A percentile compares a stretch with the other conserved stretches of the same genome.
These are phyloP conservation scores for Candida nonsorbophila DNA, from an alignment of 805 yeast species.

Conservation along the genomic window DNA sequence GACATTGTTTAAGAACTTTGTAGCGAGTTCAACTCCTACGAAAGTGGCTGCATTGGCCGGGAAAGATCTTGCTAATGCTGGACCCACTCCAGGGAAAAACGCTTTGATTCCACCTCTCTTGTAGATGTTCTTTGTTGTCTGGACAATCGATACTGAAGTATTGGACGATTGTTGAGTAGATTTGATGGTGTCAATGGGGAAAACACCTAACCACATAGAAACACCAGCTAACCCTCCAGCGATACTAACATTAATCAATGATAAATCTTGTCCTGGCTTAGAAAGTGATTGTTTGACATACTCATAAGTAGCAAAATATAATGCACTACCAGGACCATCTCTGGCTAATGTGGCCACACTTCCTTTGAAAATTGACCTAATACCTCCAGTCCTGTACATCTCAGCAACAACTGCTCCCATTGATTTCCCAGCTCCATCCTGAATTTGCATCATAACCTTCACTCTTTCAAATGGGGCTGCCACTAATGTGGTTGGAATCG, in stretches of 20 bases:
- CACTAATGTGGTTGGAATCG: slow-evolving; percentile 89
- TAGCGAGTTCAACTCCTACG: slow-evolving; percentile 86
- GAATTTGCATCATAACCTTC: slow-evolving; percentile 87
- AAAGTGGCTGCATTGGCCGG: slow-evolving; percentile 99
- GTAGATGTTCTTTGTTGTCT: slow-evolving; percentile 67
- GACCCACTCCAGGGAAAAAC: slow-evolving; percentile 96
- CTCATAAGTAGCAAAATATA: slow-evolving; percentile 94
- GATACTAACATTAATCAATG: slow-evolving; percentile 68
- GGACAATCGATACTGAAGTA: slow-evolving; percentile 47
- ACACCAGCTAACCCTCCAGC: slow-evolving; percentile 98
- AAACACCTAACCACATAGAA: slow-evolving; percentile 93
- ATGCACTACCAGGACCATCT: slow-evolving; percentile 96
- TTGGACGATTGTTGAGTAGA: slow-evolving; percentile 70
- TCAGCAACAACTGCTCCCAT: slow-evolving; percentile 58
- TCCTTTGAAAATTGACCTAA: slow-evolving; percentile 83
- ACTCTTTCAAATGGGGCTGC: slow-evolving; percentile 98
- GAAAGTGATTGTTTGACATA: slow-evolving; percentile 61
- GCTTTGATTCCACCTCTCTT: slow-evolving; percentile 77
- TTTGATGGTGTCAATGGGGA: slow-evolving; percentile 95
- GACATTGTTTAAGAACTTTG: slow-evolving; percentile 32
- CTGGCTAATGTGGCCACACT: slow-evolving; percentile 88
- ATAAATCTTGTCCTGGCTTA: slow-evolving; percentile 47
- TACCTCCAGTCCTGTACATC: slow-evolving; percentile 75
- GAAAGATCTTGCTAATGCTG: slow-evolving; percentile 90
- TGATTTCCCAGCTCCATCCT: slow-evolving; percentile 40